Conservation (phyloP, 352 stramenopile genomes). For the Globisporangium spiculum region DNA sequence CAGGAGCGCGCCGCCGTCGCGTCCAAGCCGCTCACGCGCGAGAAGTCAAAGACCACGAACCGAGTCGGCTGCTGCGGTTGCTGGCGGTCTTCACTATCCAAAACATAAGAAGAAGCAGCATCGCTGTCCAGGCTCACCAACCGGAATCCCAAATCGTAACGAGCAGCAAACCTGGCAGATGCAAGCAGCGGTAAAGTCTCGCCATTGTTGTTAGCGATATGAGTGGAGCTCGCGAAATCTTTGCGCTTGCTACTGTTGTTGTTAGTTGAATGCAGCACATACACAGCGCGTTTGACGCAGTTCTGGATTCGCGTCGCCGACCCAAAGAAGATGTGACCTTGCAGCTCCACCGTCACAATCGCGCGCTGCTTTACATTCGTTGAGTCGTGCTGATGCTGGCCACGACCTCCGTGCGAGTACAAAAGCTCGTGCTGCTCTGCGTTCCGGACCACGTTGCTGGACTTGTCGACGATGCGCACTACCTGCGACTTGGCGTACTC, state of each 20-base stretch:
- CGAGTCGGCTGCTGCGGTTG: conserved; percentile 24
- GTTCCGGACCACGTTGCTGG: conserved; percentile 63
- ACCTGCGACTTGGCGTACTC: conserved; percentile 68
- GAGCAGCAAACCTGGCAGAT: conserved; percentile 1
- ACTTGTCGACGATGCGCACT: conserved; percentile 54
- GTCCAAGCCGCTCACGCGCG: conserved; percentile 74
- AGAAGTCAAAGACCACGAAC: conserved; percentile 80
- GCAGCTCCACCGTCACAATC: conserved; percentile 64
- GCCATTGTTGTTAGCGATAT: background rate
- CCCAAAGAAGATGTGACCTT: conserved; percentile 80
- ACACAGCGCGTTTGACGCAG: conserved; percentile 62
- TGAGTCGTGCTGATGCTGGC: conserved; percentile 14
- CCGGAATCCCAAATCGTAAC: conserved; percentile 12
- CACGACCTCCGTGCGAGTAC: conserved; percentile 17
- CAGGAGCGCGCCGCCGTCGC: conserved; percentile 69
- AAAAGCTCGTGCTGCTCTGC: conserved; percentile 56
- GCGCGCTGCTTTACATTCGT: conserved; percentile 33
- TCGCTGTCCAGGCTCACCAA: conserved; percentile 49
- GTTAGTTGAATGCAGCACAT: conserved; percentile 22
- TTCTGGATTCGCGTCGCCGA: conserved; percentile 69
- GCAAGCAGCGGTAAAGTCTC: conserved; percentile 31
- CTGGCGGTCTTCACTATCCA: background rate
- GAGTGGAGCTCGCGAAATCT: background rate
- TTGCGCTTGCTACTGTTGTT: background rate
- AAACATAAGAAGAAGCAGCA: background rate